These are phyloP conservation scores for Pisolithus tinctorius DNA, from an alignment of 768 basidiomycete species.

Conservation along the genomic window DNA sequence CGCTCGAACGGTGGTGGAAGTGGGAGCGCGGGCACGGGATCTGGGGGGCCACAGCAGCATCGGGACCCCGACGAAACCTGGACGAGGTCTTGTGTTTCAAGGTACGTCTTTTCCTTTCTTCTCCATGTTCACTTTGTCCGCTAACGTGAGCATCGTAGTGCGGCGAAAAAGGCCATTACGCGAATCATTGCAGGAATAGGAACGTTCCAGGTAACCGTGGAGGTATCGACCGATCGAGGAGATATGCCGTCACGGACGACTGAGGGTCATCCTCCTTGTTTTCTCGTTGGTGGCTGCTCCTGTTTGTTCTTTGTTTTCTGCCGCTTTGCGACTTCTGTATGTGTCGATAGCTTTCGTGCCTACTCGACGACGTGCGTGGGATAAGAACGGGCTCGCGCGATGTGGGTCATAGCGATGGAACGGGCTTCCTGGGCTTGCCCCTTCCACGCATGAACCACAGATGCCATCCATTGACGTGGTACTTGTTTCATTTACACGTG, in stretches of 20 bases:
- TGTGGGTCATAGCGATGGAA: too few relatives aligned
- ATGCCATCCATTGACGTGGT: too few relatives aligned
- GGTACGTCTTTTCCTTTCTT: conserved; percentile 33
- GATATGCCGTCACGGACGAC: conserved; percentile 25
- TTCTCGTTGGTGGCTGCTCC: too few relatives aligned
- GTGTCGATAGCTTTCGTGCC: too few relatives aligned
- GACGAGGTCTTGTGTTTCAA: conserved; percentile 87
- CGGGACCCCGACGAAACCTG: conserved; percentile 58
- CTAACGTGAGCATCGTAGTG: conserved; percentile 43
- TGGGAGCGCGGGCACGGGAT: conserved; percentile 9
- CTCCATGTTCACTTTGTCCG: conserved; percentile 2
- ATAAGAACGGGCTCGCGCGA: too few relatives aligned
- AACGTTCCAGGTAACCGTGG: conserved; percentile 91
- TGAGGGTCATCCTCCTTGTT: background rate
- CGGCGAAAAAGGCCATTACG: conserved; percentile 91
- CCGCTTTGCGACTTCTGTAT: too few relatives aligned
- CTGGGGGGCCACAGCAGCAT: conserved; percentile 26
- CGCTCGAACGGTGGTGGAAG: conserved; percentile 35
- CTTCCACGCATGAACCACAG: too few relatives aligned
- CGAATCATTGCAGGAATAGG: conserved; percentile 86
- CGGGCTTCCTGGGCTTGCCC: too few relatives aligned
- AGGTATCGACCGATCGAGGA: conserved; percentile 53
- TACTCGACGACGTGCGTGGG: too few relatives aligned
- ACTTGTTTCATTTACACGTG: too few relatives aligned
- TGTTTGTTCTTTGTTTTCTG: too few relatives aligned